Conservation (phyloP, 2,329 filamentous ascomycete species). For the Colletotrichum melonis region DNA sequence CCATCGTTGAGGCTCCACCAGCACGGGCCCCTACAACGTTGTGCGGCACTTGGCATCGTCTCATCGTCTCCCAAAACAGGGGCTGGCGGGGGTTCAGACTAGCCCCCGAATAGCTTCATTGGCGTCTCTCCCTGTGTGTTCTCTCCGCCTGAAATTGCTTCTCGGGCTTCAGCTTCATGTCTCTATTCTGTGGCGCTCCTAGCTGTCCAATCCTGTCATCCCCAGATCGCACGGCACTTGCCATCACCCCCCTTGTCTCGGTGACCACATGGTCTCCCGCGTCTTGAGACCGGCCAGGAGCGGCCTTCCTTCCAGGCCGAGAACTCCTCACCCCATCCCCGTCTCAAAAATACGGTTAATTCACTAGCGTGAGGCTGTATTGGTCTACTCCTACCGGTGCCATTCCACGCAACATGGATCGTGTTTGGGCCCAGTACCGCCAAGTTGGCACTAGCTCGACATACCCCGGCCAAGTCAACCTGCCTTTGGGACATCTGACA, state of each 20-base stretch:
- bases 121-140: background rate
- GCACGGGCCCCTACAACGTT: conserved; percentile 25
- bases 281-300: conserved; percentile 14
- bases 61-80: conserved; percentile 32
- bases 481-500: background rate
- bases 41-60: conserved; percentile 35
- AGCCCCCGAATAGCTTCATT: conserved; percentile 26
- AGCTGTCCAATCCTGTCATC: background rate
- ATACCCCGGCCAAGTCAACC: background rate
- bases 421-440: conserved; percentile 15
- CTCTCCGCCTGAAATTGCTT: background rate
- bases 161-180: background rate
- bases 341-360: conserved; percentile 23
- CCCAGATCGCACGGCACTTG: conserved; percentile 12
- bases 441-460: conserved; percentile 24
- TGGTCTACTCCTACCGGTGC: background rate
- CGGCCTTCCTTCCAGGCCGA: conserved; percentile 3
- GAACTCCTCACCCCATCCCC: conserved; percentile 1
- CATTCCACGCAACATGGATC: background rate
- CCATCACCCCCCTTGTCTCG: background rate
- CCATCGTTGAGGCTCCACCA: conserved; percentile 3
- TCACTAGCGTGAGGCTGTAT: conserved; percentile 22
- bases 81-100: conserved; percentile 1
- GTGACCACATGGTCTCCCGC: conserved; percentile 7
- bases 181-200: background rate